Conservation (phyloP, 257 asterid species). For the Agastache rugosa region DNA sequence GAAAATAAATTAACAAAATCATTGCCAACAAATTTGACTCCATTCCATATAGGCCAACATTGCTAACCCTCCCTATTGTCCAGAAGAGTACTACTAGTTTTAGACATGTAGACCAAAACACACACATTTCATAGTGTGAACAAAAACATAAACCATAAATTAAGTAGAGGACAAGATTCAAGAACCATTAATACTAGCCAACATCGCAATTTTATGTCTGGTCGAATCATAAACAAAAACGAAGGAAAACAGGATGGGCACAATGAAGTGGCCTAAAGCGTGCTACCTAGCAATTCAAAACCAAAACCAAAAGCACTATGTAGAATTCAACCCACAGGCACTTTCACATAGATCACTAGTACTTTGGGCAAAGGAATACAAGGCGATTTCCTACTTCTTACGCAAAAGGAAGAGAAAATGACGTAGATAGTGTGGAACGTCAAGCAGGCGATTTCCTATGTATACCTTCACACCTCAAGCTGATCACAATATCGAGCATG, state of each 20-base stretch:
- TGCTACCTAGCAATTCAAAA: conserved; percentile 44
- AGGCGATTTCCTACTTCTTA: conserved; percentile 35
- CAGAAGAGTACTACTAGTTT: neutral
- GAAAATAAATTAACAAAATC: neutral
- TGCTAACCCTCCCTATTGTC: neutral
- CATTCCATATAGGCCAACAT: neutral
- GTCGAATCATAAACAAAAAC: conserved; percentile 54
- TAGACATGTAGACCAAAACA: neutral
- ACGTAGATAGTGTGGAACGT: conserved; percentile 33
- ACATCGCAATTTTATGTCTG: conserved; percentile 51
- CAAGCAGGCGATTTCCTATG: conserved; percentile 16
- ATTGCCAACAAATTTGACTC: neutral
- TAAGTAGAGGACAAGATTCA: neutral
- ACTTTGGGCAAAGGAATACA: conserved; percentile 42
- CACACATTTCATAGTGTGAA: neutral
- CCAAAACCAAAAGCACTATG: conserved; percentile 46
- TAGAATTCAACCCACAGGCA: conserved; percentile 50
- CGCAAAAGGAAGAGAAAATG: conserved; percentile 48
- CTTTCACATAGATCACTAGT: conserved; percentile 53
- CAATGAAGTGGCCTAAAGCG: conserved; percentile 58
- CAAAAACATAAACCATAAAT: neutral
- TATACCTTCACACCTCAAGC: conserved; percentile 42
- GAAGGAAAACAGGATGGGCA: conserved; percentile 62
- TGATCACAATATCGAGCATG: conserved; percentile 80
- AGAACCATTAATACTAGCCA: conserved; percentile 38